A percentile compares a stretch with the other conserved stretches of the same genome.
phyloP scores from a whole-genome alignment of 805 yeast species.

The Lipomyces chichibuensis region DNA sequence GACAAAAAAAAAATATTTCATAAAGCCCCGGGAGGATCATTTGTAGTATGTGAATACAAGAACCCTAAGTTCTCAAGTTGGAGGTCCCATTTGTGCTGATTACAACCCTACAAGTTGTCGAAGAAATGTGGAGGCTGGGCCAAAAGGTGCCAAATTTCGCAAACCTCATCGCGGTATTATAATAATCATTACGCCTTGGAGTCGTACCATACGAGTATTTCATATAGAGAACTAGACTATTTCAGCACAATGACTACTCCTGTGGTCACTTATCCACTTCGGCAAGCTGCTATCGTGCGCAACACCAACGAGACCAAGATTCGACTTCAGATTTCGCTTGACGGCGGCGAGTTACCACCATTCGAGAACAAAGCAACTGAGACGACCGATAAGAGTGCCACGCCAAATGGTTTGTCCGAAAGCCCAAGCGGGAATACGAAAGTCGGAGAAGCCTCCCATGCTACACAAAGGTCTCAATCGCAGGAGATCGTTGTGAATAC shows the following conservation, averaged over 20 bases:
- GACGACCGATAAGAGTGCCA: constrained; percentile 55
- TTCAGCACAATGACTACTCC: neutral
- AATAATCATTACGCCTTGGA: too few species aligned
- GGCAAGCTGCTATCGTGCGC: constrained; percentile 57
- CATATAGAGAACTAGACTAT: neutral
- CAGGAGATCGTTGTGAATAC: constrained; percentile 83
- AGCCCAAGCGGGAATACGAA: constrained; percentile 41
- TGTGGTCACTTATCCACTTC: constrained; percentile 8
- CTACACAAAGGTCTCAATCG: constrained; percentile 66
- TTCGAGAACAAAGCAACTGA: constrained; percentile 10
- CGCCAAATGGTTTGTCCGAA: constrained; percentile 45
- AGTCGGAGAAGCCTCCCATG: constrained; percentile 48
- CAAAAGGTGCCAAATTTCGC: too few species aligned
- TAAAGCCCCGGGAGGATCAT: neutral
- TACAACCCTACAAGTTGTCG: too few species aligned
- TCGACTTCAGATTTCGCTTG: constrained; percentile 78
- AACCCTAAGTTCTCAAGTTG: too few species aligned
- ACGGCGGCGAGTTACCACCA: constrained; percentile 70
- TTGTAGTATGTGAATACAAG: neutral
- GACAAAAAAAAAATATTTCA: neutral
- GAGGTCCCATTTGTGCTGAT: too few species aligned
- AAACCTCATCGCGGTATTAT: too few species aligned
- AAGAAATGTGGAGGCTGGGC: too few species aligned
- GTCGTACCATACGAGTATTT: neutral
- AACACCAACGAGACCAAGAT: constrained; percentile 92